Conservation (phyloP, 495 filamentous ascomycete genomes). For the Trichoderma asperelloides region DNA sequence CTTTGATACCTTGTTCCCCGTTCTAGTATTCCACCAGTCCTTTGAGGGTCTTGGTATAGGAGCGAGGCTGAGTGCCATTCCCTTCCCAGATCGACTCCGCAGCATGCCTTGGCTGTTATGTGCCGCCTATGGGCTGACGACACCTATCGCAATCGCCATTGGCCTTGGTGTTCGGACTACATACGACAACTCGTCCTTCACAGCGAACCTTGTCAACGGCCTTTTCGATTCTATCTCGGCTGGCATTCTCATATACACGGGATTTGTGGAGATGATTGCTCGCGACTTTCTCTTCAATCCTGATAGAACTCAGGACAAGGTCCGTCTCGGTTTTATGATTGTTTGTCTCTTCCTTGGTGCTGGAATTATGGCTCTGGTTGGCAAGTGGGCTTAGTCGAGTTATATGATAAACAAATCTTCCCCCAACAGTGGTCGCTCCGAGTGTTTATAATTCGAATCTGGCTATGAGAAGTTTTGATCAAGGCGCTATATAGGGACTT, state of each 20-base stretch:
- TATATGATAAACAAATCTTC: too few species aligned
- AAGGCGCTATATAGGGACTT: too few species aligned
- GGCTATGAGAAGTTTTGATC: too few species aligned
- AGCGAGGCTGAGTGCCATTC: slow-evolving; percentile 56
- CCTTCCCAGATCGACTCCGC: too few species aligned
- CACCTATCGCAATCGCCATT: slow-evolving; percentile 51
- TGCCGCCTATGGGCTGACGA: slow-evolving; percentile 48
- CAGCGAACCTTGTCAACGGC: slow-evolving; percentile 46
- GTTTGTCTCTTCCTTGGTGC: slow-evolving; percentile 28
- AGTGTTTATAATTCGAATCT: too few species aligned
- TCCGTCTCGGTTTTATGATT: slow-evolving; percentile 16
- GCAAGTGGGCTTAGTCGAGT: slow-evolving; percentile 41
- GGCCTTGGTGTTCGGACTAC: slow-evolving; percentile 42
- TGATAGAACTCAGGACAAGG: neutral
- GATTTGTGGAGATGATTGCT: slow-evolving; percentile 51
- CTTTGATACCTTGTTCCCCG: slow-evolving; percentile 43
- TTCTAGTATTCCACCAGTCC: slow-evolving; percentile 59
- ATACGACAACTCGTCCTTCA: slow-evolving; percentile 48
- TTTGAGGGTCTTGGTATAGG: slow-evolving; percentile 78
- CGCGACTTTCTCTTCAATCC: slow-evolving; percentile 38
- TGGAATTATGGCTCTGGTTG: slow-evolving; percentile 33
- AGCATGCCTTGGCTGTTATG: slow-evolving; percentile 28
- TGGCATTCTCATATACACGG: slow-evolving; percentile 51
- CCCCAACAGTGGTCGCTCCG: too few species aligned
- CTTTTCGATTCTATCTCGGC: slow-evolving; percentile 49